Evolutionary conservation across 2,329 filamentous ascomycete species (phyloP), one percentile per base, ranked within the genome.

Genomic region (Xylaria sp.): DNA sequence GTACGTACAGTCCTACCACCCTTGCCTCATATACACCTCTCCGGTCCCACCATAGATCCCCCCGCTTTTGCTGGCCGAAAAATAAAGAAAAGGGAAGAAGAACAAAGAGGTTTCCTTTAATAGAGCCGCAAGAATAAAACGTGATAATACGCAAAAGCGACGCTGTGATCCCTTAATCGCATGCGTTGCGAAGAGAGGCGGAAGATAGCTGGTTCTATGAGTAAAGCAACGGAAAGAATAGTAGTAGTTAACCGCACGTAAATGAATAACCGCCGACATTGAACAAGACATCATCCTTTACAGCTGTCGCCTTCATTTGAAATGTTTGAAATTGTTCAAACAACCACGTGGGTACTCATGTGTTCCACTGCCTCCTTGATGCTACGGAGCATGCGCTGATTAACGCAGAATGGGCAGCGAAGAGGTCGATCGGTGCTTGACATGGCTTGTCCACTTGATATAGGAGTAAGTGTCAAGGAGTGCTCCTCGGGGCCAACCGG

Each of bases 291-390:
- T 7, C 42, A 44, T 22, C 42, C n/a, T 22, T 7, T 6, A 54
- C 7, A 42, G 15, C 9, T 13, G 25, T 36, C 13, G 6, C 15
- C 9, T 6, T n/a, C 9, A 9, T 39, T 17, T 31, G 22, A 54
- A 10, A 29, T 11, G 10, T 42, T 25, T 5, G 17, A 11, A 13
- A 7, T 11, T 22, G 9, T 27, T 61, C 60, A 72, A 47, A 89
- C 85, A 15, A 88, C 83, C 4, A 89, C 87, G 67, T 89, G 87
- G 1, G 86, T 88, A 11, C 86, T 86, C 81, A 89, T 80, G 73
- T 89, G 87, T 74, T 89, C 87, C 2, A 89, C 86, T 4, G 87
- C 85, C 74, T 89, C 87, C 76, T 87, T 88, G 51, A 89, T 86
- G 0, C 82, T 86, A 20, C 86, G 80, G 58, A 89, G 80, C 86